Percentiles rank a stretch among this genome's conserved stretches.
Evolutionary conservation across 2,329 filamentous ascomycete species (phyloP).

Genomic region (Sarocladium strictum): DNA sequence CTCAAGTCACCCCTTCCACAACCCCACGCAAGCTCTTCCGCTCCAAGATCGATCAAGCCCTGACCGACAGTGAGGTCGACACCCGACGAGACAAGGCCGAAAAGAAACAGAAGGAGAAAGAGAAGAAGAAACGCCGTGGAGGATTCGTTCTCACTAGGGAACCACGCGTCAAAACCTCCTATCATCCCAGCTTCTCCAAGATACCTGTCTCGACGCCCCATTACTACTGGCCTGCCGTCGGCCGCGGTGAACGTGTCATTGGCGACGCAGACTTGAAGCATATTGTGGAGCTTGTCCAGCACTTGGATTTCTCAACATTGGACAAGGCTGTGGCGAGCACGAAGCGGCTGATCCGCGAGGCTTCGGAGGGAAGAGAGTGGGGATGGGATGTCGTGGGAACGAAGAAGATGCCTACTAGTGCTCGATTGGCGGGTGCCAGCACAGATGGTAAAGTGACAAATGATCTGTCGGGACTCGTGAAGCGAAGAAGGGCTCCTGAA

Average conservation of each 20-base stretch:
- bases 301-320: conserved; percentile 65
- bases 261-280: conserved; percentile 60
- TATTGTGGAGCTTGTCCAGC: conserved; percentile 62
- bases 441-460: conserved; percentile 26
- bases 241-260: conserved; percentile 58
- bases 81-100: conserved; percentile 11
- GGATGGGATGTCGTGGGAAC: conserved; percentile 43
- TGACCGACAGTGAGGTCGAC: neutral
- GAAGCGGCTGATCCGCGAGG: conserved; percentile 63
- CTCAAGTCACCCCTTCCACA: conserved; percentile 22
- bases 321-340: conserved; percentile 60
- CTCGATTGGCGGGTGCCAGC: conserved; percentile 11
- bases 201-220: conserved; percentile 49
- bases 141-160: conserved; percentile 59
- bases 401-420: conserved; percentile 19
- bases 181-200: conserved; percentile 40
- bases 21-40: conserved; percentile 28
- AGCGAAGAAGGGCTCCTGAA: conserved; percentile 38
- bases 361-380: conserved; percentile 49
- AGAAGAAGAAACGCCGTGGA: conserved; percentile 40
- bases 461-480: conserved; percentile 43
- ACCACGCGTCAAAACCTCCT: conserved; percentile 58
- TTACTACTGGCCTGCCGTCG: conserved; percentile 58
- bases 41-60: conserved; percentile 14
- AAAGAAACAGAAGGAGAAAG: conserved; percentile 28